These are phyloP conservation scores for Fusarium bactridioides DNA, from an alignment of 2,329 filamentous ascomycete genomes.

Conservation along the genomic window DNA sequence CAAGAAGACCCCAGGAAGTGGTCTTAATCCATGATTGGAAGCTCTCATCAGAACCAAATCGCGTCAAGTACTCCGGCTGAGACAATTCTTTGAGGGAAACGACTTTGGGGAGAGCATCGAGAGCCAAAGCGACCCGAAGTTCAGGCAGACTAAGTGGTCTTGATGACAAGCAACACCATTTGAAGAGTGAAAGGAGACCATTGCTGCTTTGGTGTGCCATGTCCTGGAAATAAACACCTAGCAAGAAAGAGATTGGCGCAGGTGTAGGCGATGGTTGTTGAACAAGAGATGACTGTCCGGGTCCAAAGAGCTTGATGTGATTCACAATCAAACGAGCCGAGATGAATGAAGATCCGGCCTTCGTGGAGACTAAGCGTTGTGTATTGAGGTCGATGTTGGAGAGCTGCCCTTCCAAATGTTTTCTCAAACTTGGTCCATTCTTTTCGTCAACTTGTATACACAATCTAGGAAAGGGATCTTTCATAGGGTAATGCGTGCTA, in stretches of 20 bases:
- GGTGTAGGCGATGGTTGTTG: not conserved
- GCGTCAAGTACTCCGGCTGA: not conserved
- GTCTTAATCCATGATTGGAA: constrained; percentile 2
- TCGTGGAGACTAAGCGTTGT: not conserved
- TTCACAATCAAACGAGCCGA: not conserved
- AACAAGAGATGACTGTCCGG: not conserved
- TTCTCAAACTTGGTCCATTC: not conserved
- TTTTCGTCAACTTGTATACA: not conserved
- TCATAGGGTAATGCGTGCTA: not conserved
- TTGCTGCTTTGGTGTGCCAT: not conserved
- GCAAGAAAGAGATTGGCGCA: not conserved
- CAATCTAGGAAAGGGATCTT: not conserved
- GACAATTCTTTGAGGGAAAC: not conserved
- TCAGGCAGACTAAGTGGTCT: not conserved
- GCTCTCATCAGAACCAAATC: not conserved
- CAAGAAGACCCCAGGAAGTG: not conserved
- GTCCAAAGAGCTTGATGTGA: not conserved
- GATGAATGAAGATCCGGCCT: not conserved
- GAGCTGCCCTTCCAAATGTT: not conserved
- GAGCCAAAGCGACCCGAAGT: not conserved
- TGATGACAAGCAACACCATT: not conserved
- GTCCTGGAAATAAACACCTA: not conserved
- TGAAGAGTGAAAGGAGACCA: not conserved
- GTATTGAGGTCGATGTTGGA: not conserved
- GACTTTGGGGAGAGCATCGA: not conserved